Percentiles rank a stretch among this genome's conserved stretches.
Evolutionary conservation across 805 yeast genomes (phyloP).

Genomic region (Candida wancherniae): DNA sequence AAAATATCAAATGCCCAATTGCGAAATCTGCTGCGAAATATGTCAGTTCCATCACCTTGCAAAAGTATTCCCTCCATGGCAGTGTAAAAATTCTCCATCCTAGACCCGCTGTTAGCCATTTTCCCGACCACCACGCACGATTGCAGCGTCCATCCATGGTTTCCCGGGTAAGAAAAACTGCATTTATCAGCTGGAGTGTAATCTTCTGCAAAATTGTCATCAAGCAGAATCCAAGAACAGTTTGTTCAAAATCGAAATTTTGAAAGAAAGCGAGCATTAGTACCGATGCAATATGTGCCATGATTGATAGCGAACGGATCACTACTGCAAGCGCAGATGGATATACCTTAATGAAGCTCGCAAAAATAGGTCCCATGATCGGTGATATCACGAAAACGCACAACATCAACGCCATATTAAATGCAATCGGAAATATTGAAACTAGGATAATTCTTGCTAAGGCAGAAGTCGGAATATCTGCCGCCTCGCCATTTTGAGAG

Average conservation of each 20-base stretch:
- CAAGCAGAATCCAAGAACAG: constrained; percentile 59
- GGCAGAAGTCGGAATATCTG: constrained; percentile 34
- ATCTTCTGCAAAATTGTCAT: constrained; percentile 52
- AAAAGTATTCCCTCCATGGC: constrained; percentile 58
- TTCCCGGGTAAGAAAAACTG: constrained; percentile 56
- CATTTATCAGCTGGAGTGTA: constrained; percentile 48
- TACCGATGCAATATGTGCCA: constrained; percentile 52
- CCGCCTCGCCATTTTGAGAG: constrained; percentile 44
- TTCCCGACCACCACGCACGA: constrained; percentile 62
- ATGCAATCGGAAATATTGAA: constrained; percentile 43
- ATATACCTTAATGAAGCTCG: constrained; percentile 39
- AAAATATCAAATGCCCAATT: constrained; percentile 54
- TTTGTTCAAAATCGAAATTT: constrained; percentile 56
- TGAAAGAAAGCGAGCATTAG: constrained; percentile 62
- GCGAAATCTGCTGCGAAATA: constrained; percentile 61
- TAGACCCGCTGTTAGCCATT: constrained; percentile 58
- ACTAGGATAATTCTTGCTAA: constrained; percentile 41
- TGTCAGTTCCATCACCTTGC: constrained; percentile 64
- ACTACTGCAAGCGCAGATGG: constrained; percentile 51
- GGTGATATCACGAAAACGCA: constrained; percentile 42
- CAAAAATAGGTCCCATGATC: constrained; percentile 45
- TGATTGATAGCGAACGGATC: constrained; percentile 8
- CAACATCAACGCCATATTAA: constrained; percentile 40
- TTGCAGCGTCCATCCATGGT: constrained; percentile 55
- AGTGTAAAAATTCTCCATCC: constrained; percentile 60